Conservation (phyloP, 306 rosid species). For the Lathyrus tuberosus region DNA sequence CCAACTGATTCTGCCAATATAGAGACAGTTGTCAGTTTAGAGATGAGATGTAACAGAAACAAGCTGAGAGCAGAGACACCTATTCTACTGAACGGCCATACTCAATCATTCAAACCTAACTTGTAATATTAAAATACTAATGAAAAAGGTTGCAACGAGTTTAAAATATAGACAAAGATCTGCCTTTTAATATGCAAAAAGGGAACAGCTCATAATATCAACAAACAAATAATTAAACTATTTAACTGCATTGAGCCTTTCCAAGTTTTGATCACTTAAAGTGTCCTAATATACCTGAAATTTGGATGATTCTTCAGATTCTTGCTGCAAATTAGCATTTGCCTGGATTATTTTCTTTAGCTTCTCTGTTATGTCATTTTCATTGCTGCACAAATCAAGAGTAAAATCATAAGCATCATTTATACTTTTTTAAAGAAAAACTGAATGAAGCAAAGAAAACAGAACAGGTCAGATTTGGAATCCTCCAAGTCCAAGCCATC, state of each 20-base stretch:
- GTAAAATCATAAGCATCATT: slow-evolving; percentile 27
- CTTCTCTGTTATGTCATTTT: slow-evolving; percentile 91
- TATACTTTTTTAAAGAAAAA: slow-evolving; percentile 12
- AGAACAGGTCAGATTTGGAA: slow-evolving; percentile 11
- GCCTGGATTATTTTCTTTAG: slow-evolving; percentile 65
- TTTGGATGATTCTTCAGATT: slow-evolving; percentile 55
- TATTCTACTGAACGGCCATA: slow-evolving; percentile 10
- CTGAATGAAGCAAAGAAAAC: slow-evolving; percentile 18
- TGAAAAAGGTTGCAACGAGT: background rate
- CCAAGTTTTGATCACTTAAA: slow-evolving; percentile 32
- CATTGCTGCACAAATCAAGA: slow-evolving; percentile 67
- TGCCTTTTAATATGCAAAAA: slow-evolving; percentile 18
- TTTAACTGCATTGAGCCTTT: slow-evolving; percentile 30
- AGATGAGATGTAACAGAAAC: slow-evolving; percentile 25
- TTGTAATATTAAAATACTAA: background rate
- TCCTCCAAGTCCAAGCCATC: slow-evolving; percentile 15
- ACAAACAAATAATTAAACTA: slow-evolving; percentile 20
- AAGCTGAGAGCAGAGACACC: background rate
- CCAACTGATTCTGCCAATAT: background rate
- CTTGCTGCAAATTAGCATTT: slow-evolving; percentile 61
- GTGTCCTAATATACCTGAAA: slow-evolving; percentile 55
- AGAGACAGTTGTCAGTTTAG: slow-evolving; percentile 13
- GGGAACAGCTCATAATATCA: slow-evolving; percentile 21
- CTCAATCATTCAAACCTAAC: background rate
- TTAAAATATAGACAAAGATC: background rate